Evolutionary conservation across 2,329 filamentous ascomycete species (phyloP).

Genomic region (Xylaria hypoxylon): DNA sequence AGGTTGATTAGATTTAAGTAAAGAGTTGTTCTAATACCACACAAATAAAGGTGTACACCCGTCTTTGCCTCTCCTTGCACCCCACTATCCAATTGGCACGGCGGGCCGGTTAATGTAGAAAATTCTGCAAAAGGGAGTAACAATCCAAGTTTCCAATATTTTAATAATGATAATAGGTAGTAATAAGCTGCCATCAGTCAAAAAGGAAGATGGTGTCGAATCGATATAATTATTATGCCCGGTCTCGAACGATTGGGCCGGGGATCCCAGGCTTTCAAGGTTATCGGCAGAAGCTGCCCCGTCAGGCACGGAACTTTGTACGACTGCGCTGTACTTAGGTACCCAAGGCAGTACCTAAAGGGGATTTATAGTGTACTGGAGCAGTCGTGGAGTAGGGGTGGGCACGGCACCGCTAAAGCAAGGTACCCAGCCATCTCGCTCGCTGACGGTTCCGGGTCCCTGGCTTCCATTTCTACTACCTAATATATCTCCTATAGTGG

Average conservation of each 20-base stretch:
- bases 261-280: constrained; percentile 22
- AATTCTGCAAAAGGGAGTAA: constrained; percentile 10
- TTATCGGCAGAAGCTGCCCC: constrained; percentile 30
- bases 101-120: constrained; percentile 4
- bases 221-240: constrained; percentile 11
- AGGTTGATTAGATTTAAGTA: too few species aligned
- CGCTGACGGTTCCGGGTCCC: constrained; percentile 12
- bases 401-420: constrained; percentile 15
- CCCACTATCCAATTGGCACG: background rate
- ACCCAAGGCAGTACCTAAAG: background rate
- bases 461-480: constrained; percentile 17
- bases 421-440: constrained; percentile 7
- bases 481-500: background rate
- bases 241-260: constrained; percentile 1
- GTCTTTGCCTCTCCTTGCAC: background rate
- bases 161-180: background rate
- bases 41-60: background rate
- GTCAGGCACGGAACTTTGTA: constrained; percentile 28
- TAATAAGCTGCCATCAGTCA: too few species aligned
- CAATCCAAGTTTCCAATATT: background rate
- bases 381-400: constrained; percentile 1
- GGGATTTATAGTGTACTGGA: constrained; percentile 17
- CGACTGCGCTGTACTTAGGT: constrained; percentile 7
- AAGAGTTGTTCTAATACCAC: background rate
- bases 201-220: constrained; percentile 4